Evolutionary conservation across 2,329 filamentous ascomycete genomes (phyloP).

Genomic region (Trichoderma aggressivum): DNA sequence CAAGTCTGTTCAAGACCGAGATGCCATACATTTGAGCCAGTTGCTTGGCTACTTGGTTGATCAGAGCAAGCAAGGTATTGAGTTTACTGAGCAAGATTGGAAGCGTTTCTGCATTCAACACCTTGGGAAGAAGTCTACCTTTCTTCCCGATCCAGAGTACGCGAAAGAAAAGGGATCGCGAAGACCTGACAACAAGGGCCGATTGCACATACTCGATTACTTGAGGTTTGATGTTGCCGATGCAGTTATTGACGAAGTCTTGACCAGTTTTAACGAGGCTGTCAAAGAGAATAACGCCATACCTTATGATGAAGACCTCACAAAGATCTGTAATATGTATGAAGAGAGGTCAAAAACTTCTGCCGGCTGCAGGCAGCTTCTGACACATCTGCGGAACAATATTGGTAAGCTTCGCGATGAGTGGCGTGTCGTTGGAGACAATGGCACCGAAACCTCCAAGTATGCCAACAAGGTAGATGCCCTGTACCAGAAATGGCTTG

Average conservation of each 20-base stretch:
- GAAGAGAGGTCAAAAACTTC: conserved; percentile 30
- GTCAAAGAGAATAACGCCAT: conserved; percentile 15
- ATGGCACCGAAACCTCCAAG: conserved; percentile 19
- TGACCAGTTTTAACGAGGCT: conserved; percentile 32
- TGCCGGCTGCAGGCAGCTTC: conserved; percentile 30
- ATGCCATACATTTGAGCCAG: conserved; percentile 48
- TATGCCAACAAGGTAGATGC: conserved; percentile 31
- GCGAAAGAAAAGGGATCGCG: conserved; percentile 31
- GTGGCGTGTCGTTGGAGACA: conserved; percentile 34
- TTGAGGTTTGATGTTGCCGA: conserved; percentile 55
- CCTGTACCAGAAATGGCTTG: conserved; percentile 41
- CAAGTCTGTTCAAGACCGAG: conserved; percentile 44
- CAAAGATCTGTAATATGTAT: conserved; percentile 31
- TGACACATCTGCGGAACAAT: conserved; percentile 33
- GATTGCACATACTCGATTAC: conserved; percentile 57
- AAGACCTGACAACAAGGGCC: conserved; percentile 22
- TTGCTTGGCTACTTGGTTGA: conserved; percentile 56
- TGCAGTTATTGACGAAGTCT: conserved; percentile 37
- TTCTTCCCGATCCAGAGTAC: conserved; percentile 42
- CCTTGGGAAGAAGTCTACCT: conserved; percentile 22
- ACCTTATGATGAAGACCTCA: conserved; percentile 21
- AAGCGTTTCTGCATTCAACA: conserved; percentile 31
- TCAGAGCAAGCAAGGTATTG: conserved; percentile 52
- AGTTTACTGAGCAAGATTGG: conserved; percentile 46
- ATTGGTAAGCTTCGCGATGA: conserved; percentile 28